Evolutionary conservation across 2,329 filamentous ascomycete genomes (phyloP).

Genomic region (Epicoccum sorghinum): DNA sequence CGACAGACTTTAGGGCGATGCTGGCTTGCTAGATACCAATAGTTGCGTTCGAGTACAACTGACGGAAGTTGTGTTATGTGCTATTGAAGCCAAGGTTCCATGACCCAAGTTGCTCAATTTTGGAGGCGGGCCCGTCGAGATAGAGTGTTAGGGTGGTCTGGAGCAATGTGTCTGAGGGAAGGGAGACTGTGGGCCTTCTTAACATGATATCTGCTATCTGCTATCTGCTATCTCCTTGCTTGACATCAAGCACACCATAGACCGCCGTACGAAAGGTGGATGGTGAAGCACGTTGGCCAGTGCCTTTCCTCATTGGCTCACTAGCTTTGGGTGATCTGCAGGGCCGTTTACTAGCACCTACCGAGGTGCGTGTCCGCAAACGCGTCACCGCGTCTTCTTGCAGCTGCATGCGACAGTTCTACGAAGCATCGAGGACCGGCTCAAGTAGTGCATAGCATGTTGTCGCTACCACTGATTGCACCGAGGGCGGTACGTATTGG

Average conservation of each 20-base stretch:
- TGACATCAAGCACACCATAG: neutral
- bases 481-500: slow-evolving; percentile 27
- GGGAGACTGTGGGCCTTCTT: neutral
- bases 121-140: neutral
- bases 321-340: slow-evolving; percentile 5
- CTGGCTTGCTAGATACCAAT: too few relatives aligned
- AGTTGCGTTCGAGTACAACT: too few relatives aligned
- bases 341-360: neutral
- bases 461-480: slow-evolving; percentile 36
- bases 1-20: too few relatives aligned
- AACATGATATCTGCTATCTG: neutral
- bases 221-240: neutral
- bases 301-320: slow-evolving; percentile 3
- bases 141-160: neutral
- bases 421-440: neutral
- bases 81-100: too few relatives aligned
- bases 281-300: slow-evolving; percentile 15
- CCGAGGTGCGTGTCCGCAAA: slow-evolving; percentile 10
- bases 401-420: slow-evolving; percentile 7
- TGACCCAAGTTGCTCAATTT: too few relatives aligned
- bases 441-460: slow-evolving; percentile 18
- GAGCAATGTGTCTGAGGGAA: too few relatives aligned
- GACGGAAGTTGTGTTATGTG: too few relatives aligned
- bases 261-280: slow-evolving; percentile 2
- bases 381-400: slow-evolving; percentile 12